phyloP scores from a whole-genome alignment of 108 stramenopile genomes.

The Nitzschia sp. region DNA sequence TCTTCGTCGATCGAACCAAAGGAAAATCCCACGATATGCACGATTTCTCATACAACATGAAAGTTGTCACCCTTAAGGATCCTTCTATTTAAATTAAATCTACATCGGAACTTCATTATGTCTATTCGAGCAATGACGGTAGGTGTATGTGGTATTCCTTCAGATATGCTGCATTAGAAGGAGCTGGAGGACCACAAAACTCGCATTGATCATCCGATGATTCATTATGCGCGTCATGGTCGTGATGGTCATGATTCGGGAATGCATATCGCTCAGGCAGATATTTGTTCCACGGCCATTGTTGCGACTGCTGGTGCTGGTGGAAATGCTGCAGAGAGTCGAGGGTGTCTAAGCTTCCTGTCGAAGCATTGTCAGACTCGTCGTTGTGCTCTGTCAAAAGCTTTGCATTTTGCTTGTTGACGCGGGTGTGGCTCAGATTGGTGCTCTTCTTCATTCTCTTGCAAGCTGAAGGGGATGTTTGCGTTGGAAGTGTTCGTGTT shows the following conservation, averaged over 20 bases:
- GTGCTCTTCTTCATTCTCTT: no score
- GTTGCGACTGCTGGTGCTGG: not conserved
- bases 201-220: conserved; percentile 1
- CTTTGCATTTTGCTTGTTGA: no score
- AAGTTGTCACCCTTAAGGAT: conserved; percentile 51
- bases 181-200: conserved; percentile 12
- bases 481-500: no score
- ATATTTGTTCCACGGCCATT: conserved; percentile 1
- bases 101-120: no score
- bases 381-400: not conserved
- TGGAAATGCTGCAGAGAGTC: not conserved
- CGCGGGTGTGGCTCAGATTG: no score
- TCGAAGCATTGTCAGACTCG: conserved; percentile 1
- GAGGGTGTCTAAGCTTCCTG: not conserved
- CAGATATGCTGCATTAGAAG: not conserved
- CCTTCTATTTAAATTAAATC: not conserved
- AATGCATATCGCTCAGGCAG: not conserved
- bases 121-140: conserved; percentile 7
- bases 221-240: not conserved
- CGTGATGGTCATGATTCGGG: not conserved
- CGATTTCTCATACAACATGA: conserved; percentile 66
- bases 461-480: no score
- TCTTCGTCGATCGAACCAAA: conserved; percentile 58
- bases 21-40: conserved; percentile 63
- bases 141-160: not conserved